Evolutionary conservation across 768 basidiomycete genomes (phyloP).

Genomic region (Rhodotorula taiwanensis): DNA sequence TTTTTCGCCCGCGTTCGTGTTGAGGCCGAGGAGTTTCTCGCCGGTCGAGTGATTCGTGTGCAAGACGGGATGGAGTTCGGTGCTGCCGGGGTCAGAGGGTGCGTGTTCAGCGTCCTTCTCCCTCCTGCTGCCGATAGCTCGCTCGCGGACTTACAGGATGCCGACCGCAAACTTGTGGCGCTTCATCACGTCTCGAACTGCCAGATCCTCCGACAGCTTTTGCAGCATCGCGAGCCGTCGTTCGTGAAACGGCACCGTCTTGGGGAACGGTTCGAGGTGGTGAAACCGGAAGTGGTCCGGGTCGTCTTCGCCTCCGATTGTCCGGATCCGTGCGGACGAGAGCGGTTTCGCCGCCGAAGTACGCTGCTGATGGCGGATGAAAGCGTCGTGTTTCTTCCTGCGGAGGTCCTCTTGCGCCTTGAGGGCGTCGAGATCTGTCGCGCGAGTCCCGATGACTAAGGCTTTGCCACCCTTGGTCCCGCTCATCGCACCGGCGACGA

Average conservation of each 20-base stretch:
- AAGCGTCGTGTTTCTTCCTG: conserved; percentile 21
- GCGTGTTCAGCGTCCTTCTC: neutral
- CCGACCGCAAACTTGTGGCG: conserved; percentile 22
- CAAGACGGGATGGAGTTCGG: conserved; percentile 24
- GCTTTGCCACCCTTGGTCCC: conserved; percentile 25
- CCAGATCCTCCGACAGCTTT: conserved; percentile 18
- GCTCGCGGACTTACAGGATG: conserved; percentile 11
- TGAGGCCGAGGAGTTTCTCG: conserved; percentile 34
- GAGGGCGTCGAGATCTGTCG: conserved; percentile 5
- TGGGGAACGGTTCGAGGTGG: conserved; percentile 28
- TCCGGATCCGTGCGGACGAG: conserved; percentile 9
- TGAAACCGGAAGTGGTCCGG: conserved; percentile 14
- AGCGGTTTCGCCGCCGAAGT: neutral
- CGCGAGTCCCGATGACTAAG: conserved; percentile 29
- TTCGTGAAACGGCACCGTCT: conserved; percentile 15
- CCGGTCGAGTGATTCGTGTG: conserved; percentile 16
- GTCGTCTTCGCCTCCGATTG: conserved; percentile 1
- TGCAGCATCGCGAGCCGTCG: conserved; percentile 24
- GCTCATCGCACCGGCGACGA: neutral
- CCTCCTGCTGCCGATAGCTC: too few species aligned
- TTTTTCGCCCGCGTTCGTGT: conserved; percentile 38
- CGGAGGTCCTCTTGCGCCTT: conserved; percentile 11
- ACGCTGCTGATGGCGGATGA: conserved; percentile 9
- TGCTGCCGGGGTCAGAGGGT: neutral
- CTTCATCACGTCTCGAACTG: conserved; percentile 25